These are phyloP conservation scores for Candida coquimbonensis DNA, from an alignment of 805 yeast genomes.

Conservation along the genomic window DNA sequence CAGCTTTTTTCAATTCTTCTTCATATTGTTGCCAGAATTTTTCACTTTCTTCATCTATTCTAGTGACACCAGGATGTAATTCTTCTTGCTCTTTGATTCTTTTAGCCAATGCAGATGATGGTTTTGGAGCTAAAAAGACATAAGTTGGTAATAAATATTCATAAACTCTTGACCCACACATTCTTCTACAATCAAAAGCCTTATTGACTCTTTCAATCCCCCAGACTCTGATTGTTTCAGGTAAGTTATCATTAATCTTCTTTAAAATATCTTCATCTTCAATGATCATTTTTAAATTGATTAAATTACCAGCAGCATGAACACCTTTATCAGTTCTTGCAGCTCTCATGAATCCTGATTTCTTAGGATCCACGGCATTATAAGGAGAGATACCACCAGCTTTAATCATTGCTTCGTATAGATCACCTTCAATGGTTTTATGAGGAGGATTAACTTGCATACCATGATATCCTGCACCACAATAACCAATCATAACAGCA, in stretches of 20 bases:
- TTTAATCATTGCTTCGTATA: slow-evolving; percentile 72
- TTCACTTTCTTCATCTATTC: slow-evolving; percentile 62
- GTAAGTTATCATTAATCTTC: slow-evolving; percentile 69
- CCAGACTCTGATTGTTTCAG: slow-evolving; percentile 89
- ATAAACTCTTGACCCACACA: slow-evolving; percentile 93
- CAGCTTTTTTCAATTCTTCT: slow-evolving; percentile 29
- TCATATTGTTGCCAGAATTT: slow-evolving; percentile 60
- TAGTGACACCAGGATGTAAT: slow-evolving; percentile 51
- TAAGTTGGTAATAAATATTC: slow-evolving; percentile 92
- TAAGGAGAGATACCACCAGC: slow-evolving; percentile 88
- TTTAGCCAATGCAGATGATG: slow-evolving; percentile 56
- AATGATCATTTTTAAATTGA: slow-evolving; percentile 74
- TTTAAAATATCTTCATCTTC: slow-evolving; percentile 66
- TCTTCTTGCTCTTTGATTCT: slow-evolving; percentile 46
- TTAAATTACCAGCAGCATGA: slow-evolving; percentile 93
- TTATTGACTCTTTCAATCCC: slow-evolving; percentile 85
- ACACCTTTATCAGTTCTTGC: slow-evolving; percentile 94
- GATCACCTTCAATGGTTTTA: slow-evolving; percentile 84
- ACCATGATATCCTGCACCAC: slow-evolving; percentile 95
- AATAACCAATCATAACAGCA: slow-evolving; percentile 86
- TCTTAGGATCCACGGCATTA: slow-evolving; percentile 82
- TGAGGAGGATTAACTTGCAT: slow-evolving; percentile 90
- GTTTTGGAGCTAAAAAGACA: slow-evolving; percentile 86
- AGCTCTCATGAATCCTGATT: slow-evolving; percentile 80
- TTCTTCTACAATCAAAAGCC: slow-evolving; percentile 87